Conservation (phyloP, 148 eudicot genomes). For the Persicaria maculosa region DNA sequence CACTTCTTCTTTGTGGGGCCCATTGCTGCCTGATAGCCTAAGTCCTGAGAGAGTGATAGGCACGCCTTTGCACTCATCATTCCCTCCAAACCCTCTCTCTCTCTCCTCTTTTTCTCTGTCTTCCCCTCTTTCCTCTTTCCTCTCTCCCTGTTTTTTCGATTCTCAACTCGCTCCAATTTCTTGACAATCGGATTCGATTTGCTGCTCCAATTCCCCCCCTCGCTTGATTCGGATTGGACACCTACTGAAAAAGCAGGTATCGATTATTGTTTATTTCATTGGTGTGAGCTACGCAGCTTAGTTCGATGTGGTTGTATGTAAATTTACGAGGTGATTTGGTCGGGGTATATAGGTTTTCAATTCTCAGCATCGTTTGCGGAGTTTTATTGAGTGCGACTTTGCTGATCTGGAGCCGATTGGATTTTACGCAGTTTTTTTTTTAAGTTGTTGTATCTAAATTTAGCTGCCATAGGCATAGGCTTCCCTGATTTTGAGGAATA, state of each 20-base stretch:
- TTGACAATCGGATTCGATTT: conserved; percentile 3
- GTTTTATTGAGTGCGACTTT: neutral
- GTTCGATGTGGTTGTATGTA: neutral
- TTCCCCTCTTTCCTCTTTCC: too few species aligned
- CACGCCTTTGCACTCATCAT: conserved; percentile 40
- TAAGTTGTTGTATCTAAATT: neutral
- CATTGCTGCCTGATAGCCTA: too few species aligned
- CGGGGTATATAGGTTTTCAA: neutral
- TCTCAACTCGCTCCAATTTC: neutral
- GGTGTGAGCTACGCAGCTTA: neutral
- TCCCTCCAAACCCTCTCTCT: conserved; percentile 31
- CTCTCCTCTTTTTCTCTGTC: neutral
- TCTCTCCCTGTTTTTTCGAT: neutral
- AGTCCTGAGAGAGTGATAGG: too few species aligned
- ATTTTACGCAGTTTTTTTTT: neutral
- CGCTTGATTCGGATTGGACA: neutral
- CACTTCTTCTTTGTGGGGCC: too few species aligned
- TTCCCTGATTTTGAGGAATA: neutral
- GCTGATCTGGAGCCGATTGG: conserved; percentile 2
- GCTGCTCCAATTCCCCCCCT: neutral
- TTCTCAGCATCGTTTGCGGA: neutral
- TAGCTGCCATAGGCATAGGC: neutral
- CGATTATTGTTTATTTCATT: neutral
- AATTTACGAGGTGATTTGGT: neutral
- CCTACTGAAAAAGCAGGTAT: neutral